Conservation (phyloP, 2,329 filamentous ascomycete species). For the Hymenoscyphus linearis region DNA sequence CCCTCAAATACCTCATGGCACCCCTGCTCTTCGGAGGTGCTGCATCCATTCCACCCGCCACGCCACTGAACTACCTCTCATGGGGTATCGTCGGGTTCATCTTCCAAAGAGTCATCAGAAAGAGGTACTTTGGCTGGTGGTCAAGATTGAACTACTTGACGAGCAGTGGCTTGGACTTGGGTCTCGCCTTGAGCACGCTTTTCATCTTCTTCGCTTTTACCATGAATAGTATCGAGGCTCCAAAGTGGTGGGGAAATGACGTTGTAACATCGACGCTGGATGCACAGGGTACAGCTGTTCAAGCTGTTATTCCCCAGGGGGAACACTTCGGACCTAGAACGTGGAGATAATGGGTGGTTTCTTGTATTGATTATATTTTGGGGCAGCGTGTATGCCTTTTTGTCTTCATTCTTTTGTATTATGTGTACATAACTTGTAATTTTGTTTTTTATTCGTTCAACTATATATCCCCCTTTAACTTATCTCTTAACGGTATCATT, state of each 20-base stretch:
- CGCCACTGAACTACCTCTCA: conserved; percentile 64
- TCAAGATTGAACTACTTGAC: conserved; percentile 72
- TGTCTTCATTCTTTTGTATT: not conserved
- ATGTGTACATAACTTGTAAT: not conserved
- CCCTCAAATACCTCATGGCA: conserved; percentile 41
- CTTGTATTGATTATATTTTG: not conserved
- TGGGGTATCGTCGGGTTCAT: conserved; percentile 62
- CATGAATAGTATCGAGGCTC: conserved; percentile 46
- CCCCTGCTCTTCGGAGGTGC: conserved; percentile 24
- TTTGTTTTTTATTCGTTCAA: not conserved
- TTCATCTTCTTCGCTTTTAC: conserved; percentile 60
- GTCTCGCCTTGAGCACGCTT: conserved; percentile 62
- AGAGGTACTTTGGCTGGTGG: conserved; percentile 68
- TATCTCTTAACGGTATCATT: not conserved
- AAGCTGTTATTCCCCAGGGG: conserved; percentile 14
- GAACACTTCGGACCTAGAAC: conserved; percentile 15
- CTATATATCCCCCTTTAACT: not conserved
- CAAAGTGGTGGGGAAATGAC: conserved; percentile 58
- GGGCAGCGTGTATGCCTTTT: not conserved
- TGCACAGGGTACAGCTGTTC: conserved; percentile 18
- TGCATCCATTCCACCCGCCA: conserved; percentile 54
- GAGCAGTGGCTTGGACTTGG: conserved; percentile 65
- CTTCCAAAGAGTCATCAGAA: conserved; percentile 64
- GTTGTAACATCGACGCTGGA: conserved; percentile 19
- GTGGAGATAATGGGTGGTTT: not conserved